Evolutionary conservation across 768 basidiomycete genomes (phyloP).

Genomic region (Austroboletus eburneus): DNA sequence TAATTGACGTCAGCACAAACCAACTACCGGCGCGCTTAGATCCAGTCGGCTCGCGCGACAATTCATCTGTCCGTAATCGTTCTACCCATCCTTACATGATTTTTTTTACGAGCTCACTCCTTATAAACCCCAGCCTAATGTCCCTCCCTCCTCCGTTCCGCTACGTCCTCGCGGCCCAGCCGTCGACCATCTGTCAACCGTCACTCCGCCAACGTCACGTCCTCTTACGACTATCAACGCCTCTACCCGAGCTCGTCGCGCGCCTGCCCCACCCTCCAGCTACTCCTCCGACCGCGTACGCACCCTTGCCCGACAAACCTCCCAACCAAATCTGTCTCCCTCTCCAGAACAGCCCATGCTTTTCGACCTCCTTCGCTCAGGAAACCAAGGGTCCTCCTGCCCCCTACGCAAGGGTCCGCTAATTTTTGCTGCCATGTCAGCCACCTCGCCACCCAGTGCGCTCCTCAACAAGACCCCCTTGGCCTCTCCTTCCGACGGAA

Average conservation of each 20-base stretch:
- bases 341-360: conserved; percentile 8
- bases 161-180: background rate
- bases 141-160: background rate
- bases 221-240: conserved; percentile 2
- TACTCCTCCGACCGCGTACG: conserved; percentile 12
- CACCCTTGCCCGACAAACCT: conserved; percentile 4
- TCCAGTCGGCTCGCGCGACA: conserved; percentile 9
- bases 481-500: conserved; percentile 12
- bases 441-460: conserved; percentile 17
- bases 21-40: conserved; percentile 11
- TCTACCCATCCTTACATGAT: conserved; percentile 5
- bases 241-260: conserved; percentile 9
- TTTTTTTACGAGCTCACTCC: conserved; percentile 12
- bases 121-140: conserved; percentile 21
- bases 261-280: conserved; percentile 17
- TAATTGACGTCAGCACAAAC: conserved; percentile 21
- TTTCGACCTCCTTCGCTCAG: conserved; percentile 21
- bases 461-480: conserved; percentile 1
- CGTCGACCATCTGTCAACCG: background rate
- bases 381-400: conserved; percentile 11
- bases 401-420: conserved; percentile 47
- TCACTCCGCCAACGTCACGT: conserved; percentile 3
- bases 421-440: conserved; percentile 58
- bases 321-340: conserved; percentile 7
- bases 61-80: conserved; percentile 20